A percentile compares a stretch with the other conserved stretches of the same genome.
Conservation (phyloP, 228 moss, liverwort and hornwort species). For the Sphagnum magellanicum region DNA sequence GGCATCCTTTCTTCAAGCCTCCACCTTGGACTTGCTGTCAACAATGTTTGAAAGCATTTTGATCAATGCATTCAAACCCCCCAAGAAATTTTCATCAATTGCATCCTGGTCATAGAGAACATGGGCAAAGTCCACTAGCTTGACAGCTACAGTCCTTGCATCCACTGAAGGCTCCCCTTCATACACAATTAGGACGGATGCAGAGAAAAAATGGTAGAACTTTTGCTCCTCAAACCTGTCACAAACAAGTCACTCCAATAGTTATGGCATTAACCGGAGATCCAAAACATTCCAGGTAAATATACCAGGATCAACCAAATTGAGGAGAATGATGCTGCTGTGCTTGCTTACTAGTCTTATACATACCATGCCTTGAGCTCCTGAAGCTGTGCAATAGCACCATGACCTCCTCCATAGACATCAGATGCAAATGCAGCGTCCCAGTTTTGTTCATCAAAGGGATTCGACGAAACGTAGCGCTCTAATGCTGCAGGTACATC, state of each 20-base stretch:
- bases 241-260: neutral
- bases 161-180: constrained; percentile 31
- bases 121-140: constrained; percentile 90
- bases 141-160: constrained; percentile 31
- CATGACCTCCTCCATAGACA: constrained; percentile 51
- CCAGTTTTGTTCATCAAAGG: constrained; percentile 41
- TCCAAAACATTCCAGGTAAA: neutral
- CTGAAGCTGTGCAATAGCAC: constrained; percentile 56
- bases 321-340: neutral
- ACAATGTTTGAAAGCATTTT: constrained; percentile 39
- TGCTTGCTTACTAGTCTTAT: neutral
- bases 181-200: constrained; percentile 68
- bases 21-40: neutral
- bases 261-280: neutral
- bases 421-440: constrained; percentile 45
- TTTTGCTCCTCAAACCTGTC: constrained; percentile 80
- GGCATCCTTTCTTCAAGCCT: no score
- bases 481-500: constrained; percentile 50
- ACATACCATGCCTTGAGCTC: constrained; percentile 72
- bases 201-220: constrained; percentile 67
- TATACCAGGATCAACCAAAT: neutral
- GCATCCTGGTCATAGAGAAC: constrained; percentile 36
- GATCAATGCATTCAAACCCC: constrained; percentile 56
- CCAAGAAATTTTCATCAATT: constrained; percentile 68
- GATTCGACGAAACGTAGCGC: constrained; percentile 78